Evolutionary conservation across 257 asterid genomes (phyloP), one percentile per base, ranked within the genome.

Genomic region (Solanum rostratum): DNA sequence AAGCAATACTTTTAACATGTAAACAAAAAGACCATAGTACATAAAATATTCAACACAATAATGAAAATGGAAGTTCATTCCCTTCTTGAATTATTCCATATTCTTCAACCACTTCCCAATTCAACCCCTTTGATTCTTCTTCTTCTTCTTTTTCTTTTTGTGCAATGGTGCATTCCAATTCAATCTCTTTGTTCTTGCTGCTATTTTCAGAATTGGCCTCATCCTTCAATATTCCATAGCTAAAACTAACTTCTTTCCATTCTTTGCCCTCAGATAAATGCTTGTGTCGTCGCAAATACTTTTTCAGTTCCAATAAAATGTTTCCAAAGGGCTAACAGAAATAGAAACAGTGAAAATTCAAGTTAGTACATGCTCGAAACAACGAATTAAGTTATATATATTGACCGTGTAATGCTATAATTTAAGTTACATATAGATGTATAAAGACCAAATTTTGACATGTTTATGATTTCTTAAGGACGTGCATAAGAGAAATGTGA

Each of bases 271-370:
- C 86, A 0, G 83, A 86, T 62, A 95, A 87, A 86, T 89, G 83
- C 86, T 86, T 90, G 41, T 95, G 92, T 20, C 97, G 90, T n/a
- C 85, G 84, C 88, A 92, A 22, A 83, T 93, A 92, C 70, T 87
- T 92, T 89, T 92, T 95, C n/a, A 93, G 92, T 85, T 92, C 97
- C 7, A 90, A 90, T 69, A 88, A 79, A 6, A 92, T 80, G 87
- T 90, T 93, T 24, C 93, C 88, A 41, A 86, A 52, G 0, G 98
- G 97, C 98, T 95, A 79, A n/a, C 37, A 84, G 16, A 55, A 62
- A 86, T 66, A 45, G 24, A 22, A 9, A 60, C 41, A 49, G 10
- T 16, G 29, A 30, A 79, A 65, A 33, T 1, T 29, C 57, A 63
- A 10, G 20, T 81, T 74, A 74, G 60, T 74, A 46, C 2, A 73